Evolutionary conservation across 805 yeast species (phyloP).

Genomic region (Hanseniaspora lindneri): DNA sequence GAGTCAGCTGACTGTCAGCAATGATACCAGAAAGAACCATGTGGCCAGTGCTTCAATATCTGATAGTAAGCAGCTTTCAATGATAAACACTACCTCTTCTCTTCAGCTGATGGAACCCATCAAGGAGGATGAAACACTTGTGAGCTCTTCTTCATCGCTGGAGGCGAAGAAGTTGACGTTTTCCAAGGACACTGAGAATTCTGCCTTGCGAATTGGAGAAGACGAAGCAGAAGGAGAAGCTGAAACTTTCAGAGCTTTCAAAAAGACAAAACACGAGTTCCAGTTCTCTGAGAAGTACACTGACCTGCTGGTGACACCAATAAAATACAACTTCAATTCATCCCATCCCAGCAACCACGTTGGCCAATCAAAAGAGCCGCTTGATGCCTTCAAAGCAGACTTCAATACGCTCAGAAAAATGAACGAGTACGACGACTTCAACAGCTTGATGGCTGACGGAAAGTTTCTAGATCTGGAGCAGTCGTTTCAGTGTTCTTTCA

Average conservation of each 20-base stretch:
- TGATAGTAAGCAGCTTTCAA: not conserved
- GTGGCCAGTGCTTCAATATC: conserved; percentile 6
- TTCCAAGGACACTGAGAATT: conserved; percentile 15
- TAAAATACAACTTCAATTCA: not conserved
- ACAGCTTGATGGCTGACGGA: not conserved
- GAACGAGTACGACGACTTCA: not conserved
- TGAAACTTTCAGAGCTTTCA: conserved; percentile 20
- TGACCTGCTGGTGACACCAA: not conserved
- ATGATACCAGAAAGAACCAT: too few relatives aligned
- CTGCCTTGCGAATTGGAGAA: conserved; percentile 16
- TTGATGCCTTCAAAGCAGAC: not conserved
- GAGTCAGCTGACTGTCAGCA: too few relatives aligned
- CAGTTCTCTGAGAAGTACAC: not conserved
- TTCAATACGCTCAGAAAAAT: not conserved
- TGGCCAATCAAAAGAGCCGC: not conserved
- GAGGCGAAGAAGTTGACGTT: not conserved
- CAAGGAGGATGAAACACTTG: conserved; percentile 11
- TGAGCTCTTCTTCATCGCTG: not conserved
- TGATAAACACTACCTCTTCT: conserved; percentile 1
- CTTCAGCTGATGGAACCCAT: conserved; percentile 9
- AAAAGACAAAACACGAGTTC: not conserved
- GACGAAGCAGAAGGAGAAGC: conserved; percentile 23
- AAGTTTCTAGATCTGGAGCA: not conserved
- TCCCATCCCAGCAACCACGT: not conserved
- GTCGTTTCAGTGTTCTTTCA: conserved; percentile 15